Evolutionary conservation across 2,329 filamentous ascomycete species (phyloP).

Genomic region (Penicillium sp.): DNA sequence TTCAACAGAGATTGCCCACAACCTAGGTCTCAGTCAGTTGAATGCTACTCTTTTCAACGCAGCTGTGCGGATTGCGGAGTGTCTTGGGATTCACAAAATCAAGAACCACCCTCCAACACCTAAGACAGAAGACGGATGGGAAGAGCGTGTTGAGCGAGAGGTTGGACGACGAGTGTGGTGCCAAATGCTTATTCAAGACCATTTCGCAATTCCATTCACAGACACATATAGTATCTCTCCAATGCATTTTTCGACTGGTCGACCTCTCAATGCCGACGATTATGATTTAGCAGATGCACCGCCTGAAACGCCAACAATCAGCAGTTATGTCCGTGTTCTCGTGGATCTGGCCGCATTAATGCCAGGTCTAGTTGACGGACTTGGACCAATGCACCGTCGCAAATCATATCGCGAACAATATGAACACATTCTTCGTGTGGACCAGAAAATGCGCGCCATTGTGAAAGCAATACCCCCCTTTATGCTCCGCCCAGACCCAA

Average conservation of each 20-base stretch:
- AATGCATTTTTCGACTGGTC: conserved; percentile 33
- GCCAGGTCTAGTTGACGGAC: conserved; percentile 34
- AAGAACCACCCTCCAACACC: conserved; percentile 13
- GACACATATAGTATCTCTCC: conserved; percentile 41
- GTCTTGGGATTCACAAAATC: conserved; percentile 29
- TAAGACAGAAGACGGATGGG: conserved; percentile 22
- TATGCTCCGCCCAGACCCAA: conserved; percentile 28
- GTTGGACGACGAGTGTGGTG: conserved; percentile 40
- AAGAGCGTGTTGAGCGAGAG: conserved; percentile 31
- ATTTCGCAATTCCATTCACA: conserved; percentile 39
- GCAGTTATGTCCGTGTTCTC: conserved; percentile 31
- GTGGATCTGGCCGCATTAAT: conserved; percentile 36
- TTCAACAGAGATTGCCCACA: conserved; percentile 40
- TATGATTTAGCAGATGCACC: conserved; percentile 25
- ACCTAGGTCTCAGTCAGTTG: conserved; percentile 37
- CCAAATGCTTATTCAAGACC: conserved; percentile 41
- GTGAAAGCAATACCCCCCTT: conserved; percentile 34
- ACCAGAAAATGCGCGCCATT: conserved; percentile 35
- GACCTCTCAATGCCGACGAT: conserved; percentile 39
- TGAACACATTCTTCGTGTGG: conserved; percentile 36
- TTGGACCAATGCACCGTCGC: conserved; percentile 33
- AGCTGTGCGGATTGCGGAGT: conserved; percentile 38
- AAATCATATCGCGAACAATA: conserved; percentile 39
- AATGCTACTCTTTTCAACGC: conserved; percentile 38
- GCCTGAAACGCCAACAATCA: conserved; percentile 20